Evolutionary conservation across 192 early-diverging fungal species (phyloP).

Genomic region (Coemansia sp.): DNA sequence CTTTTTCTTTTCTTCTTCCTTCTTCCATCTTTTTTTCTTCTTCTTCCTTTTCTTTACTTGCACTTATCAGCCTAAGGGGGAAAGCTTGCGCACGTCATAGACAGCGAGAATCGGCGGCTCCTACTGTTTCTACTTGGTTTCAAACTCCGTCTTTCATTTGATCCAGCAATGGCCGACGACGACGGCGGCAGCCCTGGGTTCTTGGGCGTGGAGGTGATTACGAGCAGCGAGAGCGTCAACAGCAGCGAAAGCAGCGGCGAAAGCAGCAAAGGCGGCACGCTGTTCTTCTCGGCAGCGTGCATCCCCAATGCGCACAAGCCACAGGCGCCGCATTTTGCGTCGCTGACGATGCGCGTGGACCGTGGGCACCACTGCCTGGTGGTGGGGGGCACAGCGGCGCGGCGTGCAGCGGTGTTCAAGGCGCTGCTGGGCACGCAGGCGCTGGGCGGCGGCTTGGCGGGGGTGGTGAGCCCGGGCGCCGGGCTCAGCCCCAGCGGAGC

Average conservation of each 20-base stretch:
- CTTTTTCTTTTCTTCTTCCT: no score
- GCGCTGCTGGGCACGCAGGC: constrained; percentile 14
- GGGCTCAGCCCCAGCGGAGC: constrained; percentile 4
- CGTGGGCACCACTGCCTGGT: constrained; percentile 39
- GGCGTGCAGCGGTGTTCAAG: constrained; percentile 19
- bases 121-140: no score
- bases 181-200: not conserved
- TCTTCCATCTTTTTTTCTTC: no score
- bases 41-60: no score
- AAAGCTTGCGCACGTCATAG: no score
- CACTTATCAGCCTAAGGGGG: no score
- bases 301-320: not conserved
- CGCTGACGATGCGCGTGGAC: constrained; percentile 25
- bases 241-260: constrained; percentile 11
- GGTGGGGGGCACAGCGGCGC: constrained; percentile 21
- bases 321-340: constrained; percentile 13
- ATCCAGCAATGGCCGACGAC: not conserved
- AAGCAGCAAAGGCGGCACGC: not conserved
- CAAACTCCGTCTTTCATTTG: no score
- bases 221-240: not conserved
- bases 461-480: constrained; percentile 16
- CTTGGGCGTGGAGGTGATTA: constrained; percentile 10
- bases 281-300: constrained; percentile 11
- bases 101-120: no score
- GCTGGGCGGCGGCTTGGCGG: constrained; percentile 10